phyloP scores from a whole-genome alignment of 805 yeast genomes.

The Kuraishia hungarica region DNA sequence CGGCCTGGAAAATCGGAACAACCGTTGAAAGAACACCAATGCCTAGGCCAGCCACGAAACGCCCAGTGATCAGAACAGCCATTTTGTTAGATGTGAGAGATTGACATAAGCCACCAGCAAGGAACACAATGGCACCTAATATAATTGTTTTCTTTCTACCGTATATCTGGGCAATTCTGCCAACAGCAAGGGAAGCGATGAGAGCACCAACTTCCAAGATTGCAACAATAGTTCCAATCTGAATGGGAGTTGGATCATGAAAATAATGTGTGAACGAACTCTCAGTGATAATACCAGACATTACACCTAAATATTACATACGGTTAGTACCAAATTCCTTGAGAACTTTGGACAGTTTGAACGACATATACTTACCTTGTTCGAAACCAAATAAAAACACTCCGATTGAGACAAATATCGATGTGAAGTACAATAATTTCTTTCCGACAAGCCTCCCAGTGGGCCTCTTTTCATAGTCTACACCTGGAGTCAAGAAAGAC shows the following conservation, averaged over 20 bases:
- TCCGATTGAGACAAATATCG: conserved; percentile 18
- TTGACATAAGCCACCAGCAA: conserved; percentile 69
- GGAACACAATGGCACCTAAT: conserved; percentile 66
- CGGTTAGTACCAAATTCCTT: neutral
- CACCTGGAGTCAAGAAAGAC: conserved; percentile 3
- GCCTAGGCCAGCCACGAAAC: conserved; percentile 78
- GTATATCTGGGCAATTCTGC: conserved; percentile 62
- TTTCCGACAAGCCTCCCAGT: conserved; percentile 14
- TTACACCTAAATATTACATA: conserved; percentile 44
- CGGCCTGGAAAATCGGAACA: conserved; percentile 84
- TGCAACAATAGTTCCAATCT: conserved; percentile 78
- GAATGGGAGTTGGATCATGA: conserved; percentile 58
- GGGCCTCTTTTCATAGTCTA: conserved; percentile 12
- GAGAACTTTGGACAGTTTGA: neutral
- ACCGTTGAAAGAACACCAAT: conserved; percentile 79
- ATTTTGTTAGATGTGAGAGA: conserved; percentile 44
- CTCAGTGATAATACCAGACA: conserved; percentile 76
- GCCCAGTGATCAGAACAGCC: conserved; percentile 55
- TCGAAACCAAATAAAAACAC: conserved; percentile 63
- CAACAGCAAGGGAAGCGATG: conserved; percentile 64
- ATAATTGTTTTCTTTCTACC: conserved; percentile 77
- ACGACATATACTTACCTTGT: conserved; percentile 26
- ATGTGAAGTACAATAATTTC: conserved; percentile 16
- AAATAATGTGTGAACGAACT: conserved; percentile 60
- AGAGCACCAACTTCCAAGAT: conserved; percentile 80